Percentiles rank a stretch among this genome's conserved stretches.
Evolutionary conservation across 805 yeast genomes (phyloP).

Genomic region (Nakazawaea wyomingensis): DNA sequence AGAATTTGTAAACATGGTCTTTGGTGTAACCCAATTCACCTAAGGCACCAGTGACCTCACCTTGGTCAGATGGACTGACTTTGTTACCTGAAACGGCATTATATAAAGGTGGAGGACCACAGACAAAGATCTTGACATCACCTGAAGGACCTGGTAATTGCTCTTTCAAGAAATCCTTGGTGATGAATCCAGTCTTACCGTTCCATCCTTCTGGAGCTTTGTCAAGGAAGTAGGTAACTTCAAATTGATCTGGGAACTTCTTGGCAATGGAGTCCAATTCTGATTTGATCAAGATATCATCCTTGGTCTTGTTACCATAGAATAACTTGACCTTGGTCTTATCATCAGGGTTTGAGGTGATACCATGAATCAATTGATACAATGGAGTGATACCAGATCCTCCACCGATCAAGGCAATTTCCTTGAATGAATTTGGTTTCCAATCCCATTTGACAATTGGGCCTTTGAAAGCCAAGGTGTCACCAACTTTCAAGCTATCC

Average conservation of each 20-base stretch:
- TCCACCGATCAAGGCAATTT: slow-evolving; percentile 84
- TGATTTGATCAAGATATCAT: slow-evolving; percentile 76
- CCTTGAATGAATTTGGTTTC: slow-evolving; percentile 78
- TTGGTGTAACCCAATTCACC: slow-evolving; percentile 83
- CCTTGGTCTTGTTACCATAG: slow-evolving; percentile 73
- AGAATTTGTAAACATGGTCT: slow-evolving; percentile 87
- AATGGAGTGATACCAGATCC: slow-evolving; percentile 97
- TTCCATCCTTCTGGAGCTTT: slow-evolving; percentile 43
- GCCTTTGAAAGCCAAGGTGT: slow-evolving; percentile 87
- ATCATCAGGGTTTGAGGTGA: slow-evolving; percentile 76
- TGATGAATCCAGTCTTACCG: slow-evolving; percentile 70
- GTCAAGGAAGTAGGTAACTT: slow-evolving; percentile 77
- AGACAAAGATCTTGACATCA: slow-evolving; percentile 72
- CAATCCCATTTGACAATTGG: slow-evolving; percentile 90
- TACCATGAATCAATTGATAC: slow-evolving; percentile 76
- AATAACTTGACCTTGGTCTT: slow-evolving; percentile 80
- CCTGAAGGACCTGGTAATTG: slow-evolving; percentile 60
- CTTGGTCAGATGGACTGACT: slow-evolving; percentile 91
- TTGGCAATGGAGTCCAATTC: slow-evolving; percentile 68
- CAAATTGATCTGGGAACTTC: slow-evolving; percentile 72
- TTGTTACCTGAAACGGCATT: slow-evolving; percentile 86
- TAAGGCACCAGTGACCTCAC: slow-evolving; percentile 85
- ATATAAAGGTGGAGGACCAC: slow-evolving; percentile 95
- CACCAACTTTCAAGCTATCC: slow-evolving; percentile 65
- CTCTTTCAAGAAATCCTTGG: slow-evolving; percentile 62